Evolutionary conservation across 1,284 basidiomycete genomes (phyloP).

Genomic region (Naganishia sp.): DNA sequence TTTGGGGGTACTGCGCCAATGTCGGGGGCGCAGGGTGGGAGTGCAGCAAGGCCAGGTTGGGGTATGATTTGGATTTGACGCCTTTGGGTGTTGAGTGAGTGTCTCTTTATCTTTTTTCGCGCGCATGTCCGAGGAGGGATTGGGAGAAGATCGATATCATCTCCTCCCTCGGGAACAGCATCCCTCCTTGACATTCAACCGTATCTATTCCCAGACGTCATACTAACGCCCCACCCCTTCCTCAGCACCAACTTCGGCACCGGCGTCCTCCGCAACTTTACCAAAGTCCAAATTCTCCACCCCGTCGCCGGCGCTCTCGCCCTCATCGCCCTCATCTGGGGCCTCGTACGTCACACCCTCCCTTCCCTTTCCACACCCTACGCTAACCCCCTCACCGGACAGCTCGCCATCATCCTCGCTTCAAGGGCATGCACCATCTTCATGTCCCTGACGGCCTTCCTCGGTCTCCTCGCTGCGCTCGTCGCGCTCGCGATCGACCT

Average conservation of each 20-base stretch:
- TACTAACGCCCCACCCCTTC: slow-evolving; percentile 4
- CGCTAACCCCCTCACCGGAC: neutral
- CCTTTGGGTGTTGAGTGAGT: slow-evolving; percentile 52
- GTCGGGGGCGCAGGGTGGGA: slow-evolving; percentile 53
- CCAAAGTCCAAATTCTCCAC: slow-evolving; percentile 70
- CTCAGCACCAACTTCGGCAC: slow-evolving; percentile 55
- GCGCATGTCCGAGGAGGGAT: slow-evolving; percentile 28
- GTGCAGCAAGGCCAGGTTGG: slow-evolving; percentile 41
- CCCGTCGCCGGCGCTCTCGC: slow-evolving; percentile 73
- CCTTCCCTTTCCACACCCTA: neutral
- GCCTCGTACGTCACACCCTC: slow-evolving; percentile 52
- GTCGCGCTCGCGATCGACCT: slow-evolving; percentile 74
- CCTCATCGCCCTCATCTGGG: slow-evolving; percentile 70
- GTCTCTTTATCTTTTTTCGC: slow-evolving; percentile 1
- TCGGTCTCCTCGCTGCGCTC: slow-evolving; percentile 66
- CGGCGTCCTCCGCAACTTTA: slow-evolving; percentile 65
- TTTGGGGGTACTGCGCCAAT: slow-evolving; percentile 68
- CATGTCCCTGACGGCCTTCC: slow-evolving; percentile 67
- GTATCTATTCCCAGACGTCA: neutral
- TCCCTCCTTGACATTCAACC: too few species aligned
- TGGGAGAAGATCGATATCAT: neutral
- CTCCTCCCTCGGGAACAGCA: neutral
- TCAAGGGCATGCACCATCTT: slow-evolving; percentile 70
- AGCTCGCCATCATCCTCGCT: slow-evolving; percentile 61
- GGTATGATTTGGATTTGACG: slow-evolving; percentile 55